A percentile compares a stretch with the other conserved stretches of the same genome.
These are phyloP conservation scores for Cercospora zeina DNA, from an alignment of 2,329 filamentous ascomycete species.

Conservation along the genomic window DNA sequence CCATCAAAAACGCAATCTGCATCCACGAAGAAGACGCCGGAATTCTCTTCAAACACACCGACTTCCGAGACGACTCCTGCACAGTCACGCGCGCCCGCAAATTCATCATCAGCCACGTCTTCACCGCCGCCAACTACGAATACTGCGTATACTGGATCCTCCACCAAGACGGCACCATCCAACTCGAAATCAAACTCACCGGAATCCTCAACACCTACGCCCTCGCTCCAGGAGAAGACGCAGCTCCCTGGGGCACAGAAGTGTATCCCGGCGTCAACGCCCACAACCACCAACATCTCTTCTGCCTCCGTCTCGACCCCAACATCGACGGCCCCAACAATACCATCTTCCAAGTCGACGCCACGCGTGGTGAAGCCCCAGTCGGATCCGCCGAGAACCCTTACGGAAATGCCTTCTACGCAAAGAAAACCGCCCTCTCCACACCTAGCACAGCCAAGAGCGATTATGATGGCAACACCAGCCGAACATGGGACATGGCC, in stretches of 20 bases:
- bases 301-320: slow-evolving; percentile 83
- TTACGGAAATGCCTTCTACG: slow-evolving; percentile 88
- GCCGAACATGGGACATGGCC: slow-evolving; percentile 85
- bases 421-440: slow-evolving; percentile 75
- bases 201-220: slow-evolving; percentile 91
- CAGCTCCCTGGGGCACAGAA: slow-evolving; percentile 84
- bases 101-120: slow-evolving; percentile 84
- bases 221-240: slow-evolving; percentile 77
- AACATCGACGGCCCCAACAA: slow-evolving; percentile 85
- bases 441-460: slow-evolving; percentile 69
- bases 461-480: slow-evolving; percentile 78
- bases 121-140: slow-evolving; percentile 95
- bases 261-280: slow-evolving; percentile 90
- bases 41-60: slow-evolving; percentile 83
- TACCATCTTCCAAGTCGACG: slow-evolving; percentile 81
- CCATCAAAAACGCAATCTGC: slow-evolving; percentile 91
- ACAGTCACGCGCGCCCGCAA: slow-evolving; percentile 85
- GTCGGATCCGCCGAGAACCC: slow-evolving; percentile 80
- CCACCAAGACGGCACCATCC: slow-evolving; percentile 87
- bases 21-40: slow-evolving; percentile 93
- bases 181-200: slow-evolving; percentile 85
- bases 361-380: slow-evolving; percentile 66
- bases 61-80: slow-evolving; percentile 85
- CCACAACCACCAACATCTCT: slow-evolving; percentile 94
- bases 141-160: slow-evolving; percentile 87